Evolutionary conservation across 2,329 filamentous ascomycete genomes (phyloP).

Genomic region (Penicillium sp.): DNA sequence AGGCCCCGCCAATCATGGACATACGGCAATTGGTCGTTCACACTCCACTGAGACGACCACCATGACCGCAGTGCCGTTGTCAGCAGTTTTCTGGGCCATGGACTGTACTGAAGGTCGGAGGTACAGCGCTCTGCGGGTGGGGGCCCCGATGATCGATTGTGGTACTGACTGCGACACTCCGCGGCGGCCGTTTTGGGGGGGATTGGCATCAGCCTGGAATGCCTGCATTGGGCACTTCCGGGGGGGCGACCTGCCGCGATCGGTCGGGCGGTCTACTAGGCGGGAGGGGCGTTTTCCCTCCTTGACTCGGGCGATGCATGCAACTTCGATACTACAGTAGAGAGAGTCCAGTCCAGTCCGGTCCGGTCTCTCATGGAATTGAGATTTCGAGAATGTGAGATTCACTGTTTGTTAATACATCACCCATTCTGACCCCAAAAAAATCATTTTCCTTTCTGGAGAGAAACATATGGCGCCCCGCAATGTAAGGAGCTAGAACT

Average conservation of each 20-base stretch:
- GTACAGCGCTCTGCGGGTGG: too few species aligned
- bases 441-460: background rate
- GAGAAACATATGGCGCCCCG: conserved; percentile 16
- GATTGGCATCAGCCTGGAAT: conserved; percentile 9
- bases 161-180: background rate
- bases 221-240: conserved; percentile 20
- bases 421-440: conserved; percentile 6
- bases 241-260: background rate
- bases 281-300: background rate
- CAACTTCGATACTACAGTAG: conserved; percentile 8
- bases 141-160: too few species aligned
- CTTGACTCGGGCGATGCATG: conserved; percentile 9
- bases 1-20: conserved; percentile 6
- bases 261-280: conserved; percentile 1
- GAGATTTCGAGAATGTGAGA: too few species aligned
- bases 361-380: too few species aligned
- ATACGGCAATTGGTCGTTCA: conserved; percentile 18
- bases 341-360: background rate
- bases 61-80: conserved; percentile 13
- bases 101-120: background rate
- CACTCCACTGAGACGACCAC: conserved; percentile 13
- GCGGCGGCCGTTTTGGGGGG: conserved; percentile 17
- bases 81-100: background rate
- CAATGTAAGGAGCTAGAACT: conserved; percentile 24
- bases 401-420: too few species aligned